Percentiles rank a stretch among this genome's conserved stretches.
These are phyloP conservation scores for Suhomyces kunorum DNA, from an alignment of 1,139 yeast species.

Conservation along the genomic window DNA sequence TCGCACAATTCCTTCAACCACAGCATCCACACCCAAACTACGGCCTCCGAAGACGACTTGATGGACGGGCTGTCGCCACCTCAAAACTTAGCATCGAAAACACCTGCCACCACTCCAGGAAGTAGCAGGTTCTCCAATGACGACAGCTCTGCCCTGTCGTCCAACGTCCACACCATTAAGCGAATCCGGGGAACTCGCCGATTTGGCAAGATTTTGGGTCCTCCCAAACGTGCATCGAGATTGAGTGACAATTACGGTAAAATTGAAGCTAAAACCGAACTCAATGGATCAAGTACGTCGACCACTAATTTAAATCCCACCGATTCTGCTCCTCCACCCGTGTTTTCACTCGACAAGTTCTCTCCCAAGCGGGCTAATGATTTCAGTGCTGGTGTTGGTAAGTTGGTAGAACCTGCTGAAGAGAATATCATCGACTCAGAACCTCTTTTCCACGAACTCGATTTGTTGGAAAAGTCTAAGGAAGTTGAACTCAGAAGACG, in stretches of 20 bases:
- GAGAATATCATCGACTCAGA: neutral
- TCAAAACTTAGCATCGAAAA: conserved; percentile 15
- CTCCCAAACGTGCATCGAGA: conserved; percentile 40
- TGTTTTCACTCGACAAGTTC: conserved; percentile 16
- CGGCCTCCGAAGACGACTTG: conserved; percentile 18
- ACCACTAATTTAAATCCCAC: neutral
- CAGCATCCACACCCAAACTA: conserved; percentile 18
- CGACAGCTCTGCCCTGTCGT: conserved; percentile 1
- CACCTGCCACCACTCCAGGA: conserved; percentile 25
- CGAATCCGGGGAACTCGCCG: conserved; percentile 34
- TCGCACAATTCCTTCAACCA: conserved; percentile 8
- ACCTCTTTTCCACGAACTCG: neutral
- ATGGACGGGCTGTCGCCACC: conserved; percentile 16
- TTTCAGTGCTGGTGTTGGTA: neutral
- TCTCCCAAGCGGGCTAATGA: conserved; percentile 16
- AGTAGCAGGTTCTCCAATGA: conserved; percentile 13
- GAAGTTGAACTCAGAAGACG: conserved; percentile 29
- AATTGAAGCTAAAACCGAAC: conserved; percentile 4
- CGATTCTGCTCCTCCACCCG: conserved; percentile 17
- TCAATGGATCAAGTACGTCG: neutral
- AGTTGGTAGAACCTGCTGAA: neutral
- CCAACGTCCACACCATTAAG: conserved; percentile 24
- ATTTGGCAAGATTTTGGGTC: conserved; percentile 41
- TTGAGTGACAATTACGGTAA: conserved; percentile 17
- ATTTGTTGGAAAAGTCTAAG: conserved; percentile 23